Percentiles rank a stretch among this genome's conserved stretches.
These are phyloP conservation scores for Puccinia novopanici DNA, from an alignment of 1,284 basidiomycete species.

Conservation along the genomic window DNA sequence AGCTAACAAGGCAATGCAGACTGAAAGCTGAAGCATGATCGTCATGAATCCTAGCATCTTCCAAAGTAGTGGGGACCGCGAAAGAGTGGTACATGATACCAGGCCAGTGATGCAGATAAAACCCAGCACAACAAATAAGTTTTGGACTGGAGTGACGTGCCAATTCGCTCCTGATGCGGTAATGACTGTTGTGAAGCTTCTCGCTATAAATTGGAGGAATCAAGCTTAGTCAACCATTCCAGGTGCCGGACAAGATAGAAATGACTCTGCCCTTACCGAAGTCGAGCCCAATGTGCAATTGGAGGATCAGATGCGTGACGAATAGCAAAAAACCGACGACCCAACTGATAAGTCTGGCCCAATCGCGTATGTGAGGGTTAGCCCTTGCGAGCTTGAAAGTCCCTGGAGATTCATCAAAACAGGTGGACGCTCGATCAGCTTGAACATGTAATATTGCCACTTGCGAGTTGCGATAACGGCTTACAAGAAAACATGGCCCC, in stretches of 20 bases:
- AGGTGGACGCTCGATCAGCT: not conserved
- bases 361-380: constrained; percentile 24
- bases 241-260: not conserved
- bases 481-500: constrained; percentile 50
- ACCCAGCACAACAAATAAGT: not conserved
- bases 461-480: not conserved
- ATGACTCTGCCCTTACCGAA: constrained; percentile 10
- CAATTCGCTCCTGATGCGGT: constrained; percentile 29
- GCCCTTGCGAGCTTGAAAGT: constrained; percentile 43
- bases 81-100: not conserved
- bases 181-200: constrained; percentile 9
- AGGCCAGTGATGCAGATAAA: constrained; percentile 3
- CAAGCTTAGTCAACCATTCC: not conserved
- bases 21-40: constrained; percentile 8
- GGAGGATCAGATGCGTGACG: constrained; percentile 12
- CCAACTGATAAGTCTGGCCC: constrained; percentile 44
- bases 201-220: not conserved
- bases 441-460: not conserved
- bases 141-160: not conserved
- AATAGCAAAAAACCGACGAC: constrained; percentile 18
- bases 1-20: constrained; percentile 30
- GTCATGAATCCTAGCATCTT: constrained; percentile 24
- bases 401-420: constrained; percentile 18
- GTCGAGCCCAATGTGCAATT: constrained; percentile 19
- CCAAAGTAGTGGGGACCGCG: constrained; percentile 39